Base-by-base conservation (phyloP, 805 yeast species). In the Lipomyces japonicus region DNA sequence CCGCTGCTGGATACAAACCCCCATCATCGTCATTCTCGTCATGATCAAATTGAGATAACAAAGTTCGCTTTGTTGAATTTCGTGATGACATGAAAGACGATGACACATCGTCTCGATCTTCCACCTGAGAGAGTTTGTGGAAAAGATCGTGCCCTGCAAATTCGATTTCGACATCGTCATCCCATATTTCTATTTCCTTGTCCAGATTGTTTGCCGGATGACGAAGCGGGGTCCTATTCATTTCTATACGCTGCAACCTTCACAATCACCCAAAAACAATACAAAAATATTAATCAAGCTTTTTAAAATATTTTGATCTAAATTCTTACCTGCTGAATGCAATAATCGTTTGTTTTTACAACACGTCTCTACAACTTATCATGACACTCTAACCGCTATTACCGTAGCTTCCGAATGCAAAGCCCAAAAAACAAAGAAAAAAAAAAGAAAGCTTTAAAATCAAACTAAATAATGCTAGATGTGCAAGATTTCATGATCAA, bases 181-280 rank as follows among this genome's bases (percentile, higher is more conserved):
- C 58, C 58, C 58, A 53, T 9, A 32, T 46, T 21, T 53, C 58
- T 23, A 51, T 44, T n/a, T 34, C 50, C 28, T 45, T 39, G 37
- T 23, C 40, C 14, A 42, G 34, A 4, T 22, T 37, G 44, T 43
- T 51, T 19, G 48, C 46, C 35, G 52, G 56, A 42, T 51, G 56
- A 24, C 55, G 42, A 6, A 22, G 39, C 4, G 48, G 45, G 21
- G 48, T 37, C 19, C 39, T 9, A 19, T 31, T 18, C 25, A 39
- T 34, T n/a, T n/a, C n/a, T n/a, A n/a, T n/a, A n/a, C n/a, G n/a
- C n/a, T n/a, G n/a, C n/a, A n/a, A n/a, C n/a, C n/a, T n/a, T n/a
- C n/a, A n/a, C n/a, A n/a, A n/a, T n/a, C n/a, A n/a, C n/a, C n/a
- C n/a, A n/a, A n/a, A n/a, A n/a, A n/a, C n/a, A n/a, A n/a, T n/a